Base-by-base conservation (phyloP, 306 rosid species). In the Begonia peltatifolia region DNA sequence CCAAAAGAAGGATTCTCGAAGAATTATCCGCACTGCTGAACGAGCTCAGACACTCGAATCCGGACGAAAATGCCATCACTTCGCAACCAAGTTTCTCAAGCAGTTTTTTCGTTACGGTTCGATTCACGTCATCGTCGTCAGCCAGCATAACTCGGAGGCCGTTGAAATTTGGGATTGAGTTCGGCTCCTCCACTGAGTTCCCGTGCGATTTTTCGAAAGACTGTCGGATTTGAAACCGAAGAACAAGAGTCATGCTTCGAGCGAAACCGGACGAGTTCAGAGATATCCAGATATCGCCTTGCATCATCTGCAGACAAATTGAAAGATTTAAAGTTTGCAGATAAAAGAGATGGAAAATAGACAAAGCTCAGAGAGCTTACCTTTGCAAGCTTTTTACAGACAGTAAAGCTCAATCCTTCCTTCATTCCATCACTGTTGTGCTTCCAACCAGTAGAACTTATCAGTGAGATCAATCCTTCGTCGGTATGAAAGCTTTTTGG, bases 41-140 rank as follows among this genome's bases (percentile, higher is more conserved):
- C 3, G 73, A 78, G 58, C 63, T 30, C 11, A 87, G 65, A 55
- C 96, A 87, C 25, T 80, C 81, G 16, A 76, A 74, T 47, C 96
- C 96, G 0, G 96, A 87, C 0, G 94, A 72, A 47, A 83, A 84
- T 4, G 83, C 62, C 9, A 73, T 74, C 46, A 87, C 90, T 61
- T 74, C 74, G 66, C 87, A 87, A 14, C 90, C 94, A 1, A 87
- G 80, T 70, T 76, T 87, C 90, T 87, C 90, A 0, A 87, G 90
- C 69, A 80, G 75, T 71, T 76, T 87, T 73, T 71, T 70, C 5
- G 94, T 87, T 67, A 87, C 94, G 0, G 57, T 74, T 74, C 90
- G 66, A 72, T 87, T 87, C 47, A 83, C 62, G 9, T 67, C 59
- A 23, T 87, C 94, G 23, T 78, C 84, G 9, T 87, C 96, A 0